Base-by-base conservation (phyloP, 140 eudicot genomes). In the Ambrosia hybrid region DNA sequence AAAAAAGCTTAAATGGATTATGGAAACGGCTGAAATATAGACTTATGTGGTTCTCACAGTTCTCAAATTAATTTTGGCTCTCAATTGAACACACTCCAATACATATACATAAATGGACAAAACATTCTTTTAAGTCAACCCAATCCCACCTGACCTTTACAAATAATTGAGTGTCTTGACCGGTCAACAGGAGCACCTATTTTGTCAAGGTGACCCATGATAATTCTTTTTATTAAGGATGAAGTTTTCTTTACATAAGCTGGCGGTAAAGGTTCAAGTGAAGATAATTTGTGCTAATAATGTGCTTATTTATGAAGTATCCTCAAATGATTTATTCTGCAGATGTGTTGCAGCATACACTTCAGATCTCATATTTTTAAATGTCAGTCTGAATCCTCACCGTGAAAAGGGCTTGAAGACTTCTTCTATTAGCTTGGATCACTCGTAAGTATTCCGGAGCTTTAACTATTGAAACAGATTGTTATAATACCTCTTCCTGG, bases 341-440 rank as follows among this genome's bases (percentile, higher is more conserved):
- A 94, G 97, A 80, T 90, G 97, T 60, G 97, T 95, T 48, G 89
- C 65, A 55, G 97, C 97, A 41, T 95, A 79, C 88, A 81, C 96
- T 73, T 86, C 99, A 43, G 99, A 95, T 83, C 91, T 95, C 36
- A 74, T 95, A 33, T 95, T 95, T 71, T 76, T 90, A 57, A 66
- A 38, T 71, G 86, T 88, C 10, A 88, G 96, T 70, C 34, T 92
- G 73, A 91, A 94, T 78, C 99, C 99, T 79, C 99, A 94, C 73
- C 97, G 96, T n/a, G 60, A 65, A 56, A 79, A 68, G 83, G 96
- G 81, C 75, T 73, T 95, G 79, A 91, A 79, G 85, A 79, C 89
- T 34, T 10, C 87, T 45, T 79, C 86, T 45, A 63, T 95, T 71
- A 95, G 97, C 87, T 82, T 95, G 71, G 96, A 91, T 82, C 99